These are phyloP conservation scores for Ustilago lituana DNA, from an alignment of 1,284 basidiomycete species.

Conservation along the genomic window DNA sequence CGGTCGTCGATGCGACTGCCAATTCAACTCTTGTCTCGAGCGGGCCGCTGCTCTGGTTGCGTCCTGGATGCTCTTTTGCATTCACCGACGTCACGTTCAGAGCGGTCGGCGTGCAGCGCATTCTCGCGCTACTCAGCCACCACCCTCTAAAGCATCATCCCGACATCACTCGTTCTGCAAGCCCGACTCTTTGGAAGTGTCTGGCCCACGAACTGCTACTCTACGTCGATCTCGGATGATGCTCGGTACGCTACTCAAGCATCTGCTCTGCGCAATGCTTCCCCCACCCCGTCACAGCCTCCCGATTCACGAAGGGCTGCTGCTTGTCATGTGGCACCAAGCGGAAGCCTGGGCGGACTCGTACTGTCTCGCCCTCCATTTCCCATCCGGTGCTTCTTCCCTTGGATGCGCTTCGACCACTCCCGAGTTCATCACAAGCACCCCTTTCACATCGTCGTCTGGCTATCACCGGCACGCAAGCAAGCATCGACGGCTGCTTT, in stretches of 20 bases:
- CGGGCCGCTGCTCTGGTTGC: slow-evolving; percentile 27
- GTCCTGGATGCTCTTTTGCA: neutral
- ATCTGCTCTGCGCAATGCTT: slow-evolving; percentile 10
- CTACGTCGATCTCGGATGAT: slow-evolving; percentile 1
- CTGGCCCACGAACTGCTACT: too few species aligned
- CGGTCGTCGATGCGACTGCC: slow-evolving; percentile 27
- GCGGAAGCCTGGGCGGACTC: neutral
- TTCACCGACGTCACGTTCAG: neutral
- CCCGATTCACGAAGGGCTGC: neutral
- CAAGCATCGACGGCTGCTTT: slow-evolving; percentile 1
- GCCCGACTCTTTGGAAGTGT: neutral
- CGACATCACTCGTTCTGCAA: slow-evolving; percentile 2
- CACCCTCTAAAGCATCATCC: slow-evolving; percentile 3
- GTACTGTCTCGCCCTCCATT: too few species aligned
- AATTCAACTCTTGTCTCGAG: slow-evolving; percentile 15
- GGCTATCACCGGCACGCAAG: neutral
- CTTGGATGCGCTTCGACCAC: too few species aligned
- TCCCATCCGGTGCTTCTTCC: too few species aligned
- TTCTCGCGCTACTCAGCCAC: slow-evolving; percentile 19
- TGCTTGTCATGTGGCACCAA: neutral
- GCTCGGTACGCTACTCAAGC: slow-evolving; percentile 19
- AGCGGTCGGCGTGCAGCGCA: slow-evolving; percentile 9
- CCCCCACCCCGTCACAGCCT: neutral
- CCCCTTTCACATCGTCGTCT: neutral
- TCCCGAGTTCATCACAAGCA: neutral